phyloP scores from a whole-genome alignment of 805 yeast genomes.

The Sugiyamaella boreocaroliniensis region DNA sequence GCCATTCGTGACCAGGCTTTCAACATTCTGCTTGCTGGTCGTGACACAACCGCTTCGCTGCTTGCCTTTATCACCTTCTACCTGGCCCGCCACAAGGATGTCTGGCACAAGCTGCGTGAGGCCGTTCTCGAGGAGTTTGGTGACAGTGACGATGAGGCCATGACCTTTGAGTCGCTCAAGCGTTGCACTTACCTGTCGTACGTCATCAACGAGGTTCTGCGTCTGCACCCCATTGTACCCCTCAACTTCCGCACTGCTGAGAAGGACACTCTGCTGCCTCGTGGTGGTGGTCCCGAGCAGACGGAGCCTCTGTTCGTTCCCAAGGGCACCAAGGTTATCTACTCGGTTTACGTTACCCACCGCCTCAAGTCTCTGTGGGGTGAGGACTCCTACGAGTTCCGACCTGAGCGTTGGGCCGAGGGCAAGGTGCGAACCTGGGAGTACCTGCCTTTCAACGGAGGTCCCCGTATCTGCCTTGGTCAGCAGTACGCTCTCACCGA shows the following conservation, averaged over 20 bases:
- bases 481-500: conserved; percentile 53
- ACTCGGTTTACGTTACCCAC: conserved; percentile 39
- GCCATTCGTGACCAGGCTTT: conserved; percentile 46
- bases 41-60: conserved; percentile 50
- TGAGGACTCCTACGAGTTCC: conserved; percentile 29
- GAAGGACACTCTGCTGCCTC: conserved; percentile 43
- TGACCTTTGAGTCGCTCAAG: conserved; percentile 44
- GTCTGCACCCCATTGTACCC: conserved; percentile 50
- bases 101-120: conserved; percentile 33
- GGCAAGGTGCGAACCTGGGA: conserved; percentile 39
- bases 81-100: conserved; percentile 37
- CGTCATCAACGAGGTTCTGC: conserved; percentile 43
- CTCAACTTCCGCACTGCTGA: conserved; percentile 42
- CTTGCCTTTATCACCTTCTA: conserved; percentile 41
- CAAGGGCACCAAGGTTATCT: conserved; percentile 40
- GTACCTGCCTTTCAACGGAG: conserved; percentile 49
- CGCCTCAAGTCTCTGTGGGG: conserved; percentile 39
- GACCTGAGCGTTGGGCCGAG: conserved; percentile 37
- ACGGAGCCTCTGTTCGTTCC: conserved; percentile 36
- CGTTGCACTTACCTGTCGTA: conserved; percentile 41
- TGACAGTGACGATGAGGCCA: conserved; percentile 16
- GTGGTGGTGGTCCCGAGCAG: conserved; percentile 44
- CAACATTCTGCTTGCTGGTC: conserved; percentile 47
- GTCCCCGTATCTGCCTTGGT: conserved; percentile 50
- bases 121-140: conserved; percentile 36